phyloP scores from a whole-genome alignment of 163 green algal species.

The Scenedesmus sp. region DNA sequence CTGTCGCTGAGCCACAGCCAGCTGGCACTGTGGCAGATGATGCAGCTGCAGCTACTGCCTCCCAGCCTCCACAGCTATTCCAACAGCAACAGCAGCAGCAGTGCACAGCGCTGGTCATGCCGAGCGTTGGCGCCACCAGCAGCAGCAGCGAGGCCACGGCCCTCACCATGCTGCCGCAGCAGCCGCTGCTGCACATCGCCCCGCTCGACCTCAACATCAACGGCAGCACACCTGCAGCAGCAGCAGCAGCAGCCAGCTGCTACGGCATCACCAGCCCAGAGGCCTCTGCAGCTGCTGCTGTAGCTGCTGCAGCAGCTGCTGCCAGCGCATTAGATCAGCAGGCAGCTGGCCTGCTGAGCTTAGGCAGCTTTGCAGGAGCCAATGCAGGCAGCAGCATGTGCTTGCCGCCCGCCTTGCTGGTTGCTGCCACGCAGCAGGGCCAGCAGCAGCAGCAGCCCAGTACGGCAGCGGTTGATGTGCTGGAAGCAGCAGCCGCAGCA shows the following conservation, averaged over 20 bases:
- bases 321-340: background rate
- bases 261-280: background rate
- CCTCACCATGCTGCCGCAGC: background rate
- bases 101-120: background rate
- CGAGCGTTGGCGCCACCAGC: background rate
- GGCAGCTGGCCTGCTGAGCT: background rate
- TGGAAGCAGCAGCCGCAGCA: background rate
- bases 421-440: background rate
- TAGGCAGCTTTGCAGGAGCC: background rate
- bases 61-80: background rate
- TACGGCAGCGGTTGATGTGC: background rate
- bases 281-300: background rate
- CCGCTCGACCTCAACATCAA: background rate
- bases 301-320: background rate
- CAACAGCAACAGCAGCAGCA: slow-evolving; percentile 29
- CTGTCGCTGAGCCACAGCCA: background rate
- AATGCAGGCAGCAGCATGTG: slow-evolving; percentile 6
- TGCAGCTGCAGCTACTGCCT: background rate
- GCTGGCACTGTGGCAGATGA: background rate
- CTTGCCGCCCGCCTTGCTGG: background rate
- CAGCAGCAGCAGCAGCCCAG: slow-evolving; percentile 1
- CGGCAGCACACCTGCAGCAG: background rate
- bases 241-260: background rate
- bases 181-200: background rate
- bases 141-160: background rate